These are phyloP conservation scores for Backusella australiensis DNA, from an alignment of 192 early-diverging fungal species.

Conservation along the genomic window DNA sequence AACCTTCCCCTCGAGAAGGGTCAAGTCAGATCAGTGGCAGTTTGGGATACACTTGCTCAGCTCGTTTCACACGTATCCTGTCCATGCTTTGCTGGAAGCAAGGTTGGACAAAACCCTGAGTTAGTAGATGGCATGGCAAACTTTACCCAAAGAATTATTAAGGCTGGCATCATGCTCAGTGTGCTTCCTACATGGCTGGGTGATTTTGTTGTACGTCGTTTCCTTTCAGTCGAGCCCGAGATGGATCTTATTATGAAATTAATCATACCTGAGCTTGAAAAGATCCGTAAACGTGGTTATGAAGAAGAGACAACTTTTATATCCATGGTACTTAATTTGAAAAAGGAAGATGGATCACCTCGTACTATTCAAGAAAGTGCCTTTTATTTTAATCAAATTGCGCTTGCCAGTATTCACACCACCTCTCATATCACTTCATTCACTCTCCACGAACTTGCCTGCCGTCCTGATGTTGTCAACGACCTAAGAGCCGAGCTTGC, in stretches of 20 bases:
- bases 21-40: background rate
- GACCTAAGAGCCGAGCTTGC: conserved; percentile 8
- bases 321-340: conserved; percentile 16
- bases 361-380: conserved; percentile 17
- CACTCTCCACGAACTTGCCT: conserved; percentile 16
- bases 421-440: conserved; percentile 16
- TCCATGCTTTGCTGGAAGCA: conserved; percentile 18
- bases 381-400: conserved; percentile 18
- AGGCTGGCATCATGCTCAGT: conserved; percentile 4
- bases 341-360: conserved; percentile 5
- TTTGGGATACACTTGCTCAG: background rate
- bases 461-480: conserved; percentile 18
- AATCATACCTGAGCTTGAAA: conserved; percentile 11
- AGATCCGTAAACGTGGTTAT: background rate
- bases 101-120: conserved; percentile 10
- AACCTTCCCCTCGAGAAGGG: background rate
- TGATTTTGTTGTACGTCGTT: conserved; percentile 8
- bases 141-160: conserved; percentile 19
- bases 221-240: conserved; percentile 9
- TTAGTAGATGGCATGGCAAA: conserved; percentile 19
- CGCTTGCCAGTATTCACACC: conserved; percentile 30
- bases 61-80: conserved; percentile 11
- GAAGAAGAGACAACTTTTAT: background rate
- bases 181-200: conserved; percentile 8
- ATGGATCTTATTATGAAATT: conserved; percentile 24